These are phyloP conservation scores for Tolypocladium inflatum DNA, from an alignment of 2,329 filamentous ascomycete genomes.

Conservation along the genomic window DNA sequence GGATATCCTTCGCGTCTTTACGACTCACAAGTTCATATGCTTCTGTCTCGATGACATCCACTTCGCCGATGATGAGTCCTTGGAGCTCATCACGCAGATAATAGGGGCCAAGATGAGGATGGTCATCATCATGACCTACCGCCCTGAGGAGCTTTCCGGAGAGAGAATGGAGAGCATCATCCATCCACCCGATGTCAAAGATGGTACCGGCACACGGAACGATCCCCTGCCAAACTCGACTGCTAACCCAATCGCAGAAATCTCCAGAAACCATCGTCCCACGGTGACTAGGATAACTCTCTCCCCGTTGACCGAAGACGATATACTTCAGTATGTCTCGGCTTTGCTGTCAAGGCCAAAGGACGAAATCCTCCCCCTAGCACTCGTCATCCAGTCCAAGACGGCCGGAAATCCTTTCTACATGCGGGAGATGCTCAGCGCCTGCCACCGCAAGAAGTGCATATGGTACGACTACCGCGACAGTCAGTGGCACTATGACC, in stretches of 20 bases:
- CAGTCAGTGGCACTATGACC: constrained; percentile 73
- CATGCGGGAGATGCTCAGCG: constrained; percentile 81
- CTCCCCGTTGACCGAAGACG: constrained; percentile 62
- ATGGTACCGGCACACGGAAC: constrained; percentile 29
- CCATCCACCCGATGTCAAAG: constrained; percentile 37
- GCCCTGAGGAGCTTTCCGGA: constrained; percentile 53
- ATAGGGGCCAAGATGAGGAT: constrained; percentile 70
- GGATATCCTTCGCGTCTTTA: constrained; percentile 74
- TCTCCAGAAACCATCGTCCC: constrained; percentile 36
- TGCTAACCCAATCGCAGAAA: constrained; percentile 25
- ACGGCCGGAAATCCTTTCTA: constrained; percentile 86
- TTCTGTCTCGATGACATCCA: constrained; percentile 85
- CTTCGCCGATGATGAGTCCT: constrained; percentile 78
- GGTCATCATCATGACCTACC: constrained; percentile 70
- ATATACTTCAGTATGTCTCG: constrained; percentile 75
- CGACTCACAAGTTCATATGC: constrained; percentile 77
- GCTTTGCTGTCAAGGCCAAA: constrained; percentile 66
- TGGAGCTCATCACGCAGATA: constrained; percentile 76
- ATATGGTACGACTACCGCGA: constrained; percentile 86
- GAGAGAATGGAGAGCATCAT: constrained; percentile 46
- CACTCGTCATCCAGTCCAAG: constrained; percentile 80
- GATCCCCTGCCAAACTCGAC: background rate
- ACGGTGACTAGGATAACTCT: constrained; percentile 63
- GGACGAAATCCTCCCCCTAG: constrained; percentile 66
- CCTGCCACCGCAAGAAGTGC: constrained; percentile 76